phyloP scores from a whole-genome alignment of 768 basidiomycete genomes.

The Candolleomyces eurysporus region DNA sequence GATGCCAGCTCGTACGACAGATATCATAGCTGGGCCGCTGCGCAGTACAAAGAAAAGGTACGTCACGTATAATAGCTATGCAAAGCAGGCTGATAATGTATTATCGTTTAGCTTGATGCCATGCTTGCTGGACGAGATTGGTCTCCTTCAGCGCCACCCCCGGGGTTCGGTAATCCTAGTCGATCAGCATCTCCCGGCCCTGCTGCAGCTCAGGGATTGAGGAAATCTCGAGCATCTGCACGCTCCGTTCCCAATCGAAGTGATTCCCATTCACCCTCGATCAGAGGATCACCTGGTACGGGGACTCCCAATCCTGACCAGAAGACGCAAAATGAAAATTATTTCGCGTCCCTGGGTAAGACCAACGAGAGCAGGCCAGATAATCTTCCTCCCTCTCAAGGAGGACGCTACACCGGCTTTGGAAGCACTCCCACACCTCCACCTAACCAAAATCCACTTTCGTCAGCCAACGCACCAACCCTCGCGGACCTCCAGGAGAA shows the following conservation, averaged over 20 bases:
- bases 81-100: slow-evolving; percentile 16
- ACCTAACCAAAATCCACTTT: slow-evolving; percentile 57
- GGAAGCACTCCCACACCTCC: slow-evolving; percentile 75
- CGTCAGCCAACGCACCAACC: slow-evolving; percentile 78
- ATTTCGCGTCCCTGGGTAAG: slow-evolving; percentile 80
- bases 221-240: slow-evolving; percentile 78
- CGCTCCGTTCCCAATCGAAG: slow-evolving; percentile 47
- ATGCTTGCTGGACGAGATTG: slow-evolving; percentile 73
- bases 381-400: slow-evolving; percentile 88
- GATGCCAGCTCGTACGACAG: slow-evolving; percentile 65
- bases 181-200: slow-evolving; percentile 55
- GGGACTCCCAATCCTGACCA: slow-evolving; percentile 53
- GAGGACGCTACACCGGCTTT: slow-evolving; percentile 92
- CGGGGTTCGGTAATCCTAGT: slow-evolving; percentile 35
- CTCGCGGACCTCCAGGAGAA: slow-evolving; percentile 83
- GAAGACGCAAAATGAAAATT: slow-evolving; percentile 82
- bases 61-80: slow-evolving; percentile 14
- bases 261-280: slow-evolving; percentile 51
- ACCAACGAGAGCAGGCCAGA: slow-evolving; percentile 76
- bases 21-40: slow-evolving; percentile 92
- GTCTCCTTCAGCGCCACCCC: slow-evolving; percentile 73
- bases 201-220: slow-evolving; percentile 76
- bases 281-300: slow-evolving; percentile 39
- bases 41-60: slow-evolving; percentile 94
- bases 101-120: slow-evolving; percentile 66